A percentile compares a stretch with the other conserved stretches of the same genome.
Evolutionary conservation across 2,329 filamentous ascomycete species (phyloP).

Genomic region (Arthrocladium fulminans): DNA sequence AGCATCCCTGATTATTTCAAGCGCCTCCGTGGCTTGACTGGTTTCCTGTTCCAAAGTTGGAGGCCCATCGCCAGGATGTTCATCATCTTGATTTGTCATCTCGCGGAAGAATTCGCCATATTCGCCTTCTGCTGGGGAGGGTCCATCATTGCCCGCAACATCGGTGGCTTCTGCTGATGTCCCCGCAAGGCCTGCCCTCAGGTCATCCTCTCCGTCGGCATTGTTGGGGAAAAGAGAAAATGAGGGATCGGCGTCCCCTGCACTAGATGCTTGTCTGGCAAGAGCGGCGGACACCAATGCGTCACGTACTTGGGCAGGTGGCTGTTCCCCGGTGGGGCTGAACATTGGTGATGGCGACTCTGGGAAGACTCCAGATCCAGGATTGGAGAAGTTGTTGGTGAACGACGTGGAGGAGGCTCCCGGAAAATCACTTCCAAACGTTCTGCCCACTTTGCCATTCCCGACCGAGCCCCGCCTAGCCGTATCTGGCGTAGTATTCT

Average conservation of each 20-base stretch:
- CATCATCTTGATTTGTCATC: conserved; percentile 36
- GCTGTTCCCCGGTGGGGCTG: conserved; percentile 29
- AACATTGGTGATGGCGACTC: conserved; percentile 36
- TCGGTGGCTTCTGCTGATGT: conserved; percentile 27
- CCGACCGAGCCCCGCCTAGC: conserved; percentile 26
- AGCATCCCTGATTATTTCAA: conserved; percentile 28
- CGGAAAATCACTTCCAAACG: conserved; percentile 24
- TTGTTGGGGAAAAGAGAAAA: conserved; percentile 19
- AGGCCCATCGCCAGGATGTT: conserved; percentile 23
- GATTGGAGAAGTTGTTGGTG: conserved; percentile 25
- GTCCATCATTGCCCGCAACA: conserved; percentile 29
- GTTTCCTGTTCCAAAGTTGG: conserved; percentile 28
- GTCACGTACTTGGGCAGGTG: conserved; percentile 16
- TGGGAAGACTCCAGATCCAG: conserved; percentile 34
- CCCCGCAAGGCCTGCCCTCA: conserved; percentile 23
- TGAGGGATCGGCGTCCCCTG: conserved; percentile 28
- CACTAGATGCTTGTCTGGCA: background rate
- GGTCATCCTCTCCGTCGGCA: conserved; percentile 23
- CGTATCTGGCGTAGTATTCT: conserved; percentile 22
- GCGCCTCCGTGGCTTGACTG: conserved; percentile 39
- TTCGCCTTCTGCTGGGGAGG: conserved; percentile 16
- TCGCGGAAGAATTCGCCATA: conserved; percentile 39
- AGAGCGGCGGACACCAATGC: conserved; percentile 17
- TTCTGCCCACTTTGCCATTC: conserved; percentile 25
- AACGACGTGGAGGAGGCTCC: conserved; percentile 14